Base-by-base conservation (phyloP, 2,329 filamentous ascomycete species). In the Scleromitrula shiraiana region DNA sequence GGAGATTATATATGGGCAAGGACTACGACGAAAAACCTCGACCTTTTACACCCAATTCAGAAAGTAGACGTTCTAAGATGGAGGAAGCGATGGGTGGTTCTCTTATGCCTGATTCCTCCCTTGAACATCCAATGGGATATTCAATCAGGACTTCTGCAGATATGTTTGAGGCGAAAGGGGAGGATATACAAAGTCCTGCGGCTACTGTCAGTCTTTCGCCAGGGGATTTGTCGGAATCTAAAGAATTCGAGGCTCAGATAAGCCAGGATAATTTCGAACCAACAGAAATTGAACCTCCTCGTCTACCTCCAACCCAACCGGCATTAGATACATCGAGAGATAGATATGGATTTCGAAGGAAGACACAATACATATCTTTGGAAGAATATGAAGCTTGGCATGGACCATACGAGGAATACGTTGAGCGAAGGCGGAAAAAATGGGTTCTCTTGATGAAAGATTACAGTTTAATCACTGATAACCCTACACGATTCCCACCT, bases 291-390 rank as follows among this genome's bases (percentile, higher is more conserved):
- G 48, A 37, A 30, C 41, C 53, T 10, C 53, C 59, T 1, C 39
- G 44, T 2, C 57, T 55, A n/a, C 49, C 51, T 42, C 35, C 48
- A 33, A 26, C 43, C 29, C 39, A 49, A 2, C 32, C 50, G 9
- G 42, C 24, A 36, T 56, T 54, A 38, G 61, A 61, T 40, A 39
- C 52, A 5, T 56, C 58, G 4, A 80, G 89, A 46, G 90, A 96
- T 64, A 78, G 87, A 14, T 95, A 96, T 61, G 91, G 91, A 3
- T 97, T 97, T 70, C 87, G 88, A 56, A 97, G 96, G 65, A 77
- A 80, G 30, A 91, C 82, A 33, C 83, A 90, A 56, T 83, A 94
- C 61, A 76, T 95, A 53, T 85, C 77, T 1, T 69, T 82, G 17
- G 75, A 84, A 50, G 77, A 90, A 62, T 95, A 94, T 62, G 87